Base-by-base conservation (phyloP, 2,329 filamentous ascomycete genomes). In the Macrophomina tecta region DNA sequence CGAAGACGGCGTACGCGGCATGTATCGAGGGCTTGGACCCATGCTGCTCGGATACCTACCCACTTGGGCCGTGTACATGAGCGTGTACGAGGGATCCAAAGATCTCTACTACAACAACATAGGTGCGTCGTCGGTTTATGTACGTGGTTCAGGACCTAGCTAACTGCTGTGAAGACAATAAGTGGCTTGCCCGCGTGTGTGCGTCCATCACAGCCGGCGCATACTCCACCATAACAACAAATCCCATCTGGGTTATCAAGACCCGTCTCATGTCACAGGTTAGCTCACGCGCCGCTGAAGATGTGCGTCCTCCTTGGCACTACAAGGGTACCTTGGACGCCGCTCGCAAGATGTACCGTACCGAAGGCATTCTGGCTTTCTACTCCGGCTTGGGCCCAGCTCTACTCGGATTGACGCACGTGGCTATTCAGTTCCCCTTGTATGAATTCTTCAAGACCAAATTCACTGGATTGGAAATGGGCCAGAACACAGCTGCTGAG, bases 171-270 rank as follows among this genome's bases (percentile, higher is more conserved):
- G 46, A 74, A 92, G 91, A 89, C 69, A 94, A 92, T 76, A 88
- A 87, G 74, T 90, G 92, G 81, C 77, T 93, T 52, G 87, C 94
- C 73, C 93, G 92, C 75, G 90, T 95, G 71, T 94, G 91, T 83
- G 95, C 95, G 28, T 97, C 95, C 9, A 88, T 99, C 68, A 87
- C 93, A 66, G 95, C 94, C 30, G 95, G 95, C 64, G 93, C 89
- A 69, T 97, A 91, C 81, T 97, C 94, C 71, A 99, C 95, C 4
- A 86, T 98, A 69, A 91, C 90, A 69, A 99, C 95, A 30, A 99
- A 98, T 78, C 95, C 95, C 0, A 99, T 99, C 69, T 99, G 95
- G 95, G 95, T 99, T 45, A 97, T 99, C 82, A 99, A 99, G 81
- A 99, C 95, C 58, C 87, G 95, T 71, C 87, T 99, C 72, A 98